Percentiles rank a stretch among this genome's conserved stretches.
Conservation (phyloP, 805 yeast species). For the Sugiyamaella floridensis region DNA sequence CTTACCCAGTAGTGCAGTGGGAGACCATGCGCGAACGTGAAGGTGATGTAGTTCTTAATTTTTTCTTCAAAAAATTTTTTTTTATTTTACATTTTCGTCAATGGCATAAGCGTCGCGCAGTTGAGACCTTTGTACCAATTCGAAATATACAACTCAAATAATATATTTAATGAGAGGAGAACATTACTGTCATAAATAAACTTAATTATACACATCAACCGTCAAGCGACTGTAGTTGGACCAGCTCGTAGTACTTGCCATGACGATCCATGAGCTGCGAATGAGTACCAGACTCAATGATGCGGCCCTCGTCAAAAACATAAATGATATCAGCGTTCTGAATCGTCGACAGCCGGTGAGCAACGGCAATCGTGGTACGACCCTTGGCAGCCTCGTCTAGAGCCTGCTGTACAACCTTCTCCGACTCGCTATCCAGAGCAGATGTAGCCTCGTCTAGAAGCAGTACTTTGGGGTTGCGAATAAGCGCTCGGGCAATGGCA, state of each 20-base stretch:
- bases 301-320: slow-evolving; percentile 53
- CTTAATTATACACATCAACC: not conserved
- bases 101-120: not conserved
- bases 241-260: slow-evolving; percentile 36
- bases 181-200: not conserved
- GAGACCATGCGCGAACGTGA: not conserved
- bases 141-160: not conserved
- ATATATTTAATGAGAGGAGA: not conserved
- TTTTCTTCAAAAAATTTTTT: not conserved
- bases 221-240: slow-evolving; percentile 34
- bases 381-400: slow-evolving; percentile 57
- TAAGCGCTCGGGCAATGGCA: slow-evolving; percentile 68
- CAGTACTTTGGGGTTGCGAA: slow-evolving; percentile 57
- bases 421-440: slow-evolving; percentile 64
- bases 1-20: not conserved
- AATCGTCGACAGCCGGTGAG: slow-evolving; percentile 73
- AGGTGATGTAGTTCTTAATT: not conserved
- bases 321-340: slow-evolving; percentile 54
- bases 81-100: no score
- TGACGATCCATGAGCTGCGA: slow-evolving; percentile 37
- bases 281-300: slow-evolving; percentile 55
- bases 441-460: slow-evolving; percentile 67
- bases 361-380: slow-evolving; percentile 79
- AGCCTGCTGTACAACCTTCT: slow-evolving; percentile 67
- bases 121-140: not conserved